Conservation (phyloP, 192 early-diverging fungal genomes). For the Coemansia sp. region DNA sequence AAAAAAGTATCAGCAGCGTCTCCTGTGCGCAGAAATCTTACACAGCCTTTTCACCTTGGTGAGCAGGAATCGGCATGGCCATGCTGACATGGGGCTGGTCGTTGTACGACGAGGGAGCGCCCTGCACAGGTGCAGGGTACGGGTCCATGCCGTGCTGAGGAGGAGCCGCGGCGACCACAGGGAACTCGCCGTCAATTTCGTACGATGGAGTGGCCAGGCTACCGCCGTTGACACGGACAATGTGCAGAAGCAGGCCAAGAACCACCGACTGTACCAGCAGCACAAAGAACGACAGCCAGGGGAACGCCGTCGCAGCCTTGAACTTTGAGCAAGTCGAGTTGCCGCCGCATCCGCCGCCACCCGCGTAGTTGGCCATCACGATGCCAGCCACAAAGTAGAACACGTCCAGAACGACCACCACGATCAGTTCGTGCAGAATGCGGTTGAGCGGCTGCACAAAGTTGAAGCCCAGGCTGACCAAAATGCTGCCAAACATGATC, state of each 20-base stretch:
- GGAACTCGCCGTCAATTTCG: conserved; percentile 21
- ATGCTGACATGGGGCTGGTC: conserved; percentile 40
- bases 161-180: conserved; percentile 14
- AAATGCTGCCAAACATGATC: conserved; percentile 22
- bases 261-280: conserved; percentile 16
- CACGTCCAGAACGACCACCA: conserved; percentile 8
- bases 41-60: conserved; percentile 9
- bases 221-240: conserved; percentile 26
- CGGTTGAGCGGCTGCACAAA: conserved; percentile 22
- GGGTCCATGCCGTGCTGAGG: conserved; percentile 23
- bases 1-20: not conserved
- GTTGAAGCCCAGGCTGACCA: conserved; percentile 18
- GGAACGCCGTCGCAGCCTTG: conserved; percentile 30
- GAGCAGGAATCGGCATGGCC: conserved; percentile 17
- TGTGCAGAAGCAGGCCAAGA: conserved; percentile 20
- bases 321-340: conserved; percentile 26
- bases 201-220: conserved; percentile 19
- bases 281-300: conserved; percentile 39
- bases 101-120: conserved; percentile 20
- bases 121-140: conserved; percentile 15
- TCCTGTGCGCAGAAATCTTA: not conserved
- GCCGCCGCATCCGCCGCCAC: conserved; percentile 14
- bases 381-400: conserved; percentile 38
- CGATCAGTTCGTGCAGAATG: conserved; percentile 22
- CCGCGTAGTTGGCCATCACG: conserved; percentile 45